Evolutionary conservation across 352 stramenopile species (phyloP).

Genomic region (Phytopythium kandeliae): DNA sequence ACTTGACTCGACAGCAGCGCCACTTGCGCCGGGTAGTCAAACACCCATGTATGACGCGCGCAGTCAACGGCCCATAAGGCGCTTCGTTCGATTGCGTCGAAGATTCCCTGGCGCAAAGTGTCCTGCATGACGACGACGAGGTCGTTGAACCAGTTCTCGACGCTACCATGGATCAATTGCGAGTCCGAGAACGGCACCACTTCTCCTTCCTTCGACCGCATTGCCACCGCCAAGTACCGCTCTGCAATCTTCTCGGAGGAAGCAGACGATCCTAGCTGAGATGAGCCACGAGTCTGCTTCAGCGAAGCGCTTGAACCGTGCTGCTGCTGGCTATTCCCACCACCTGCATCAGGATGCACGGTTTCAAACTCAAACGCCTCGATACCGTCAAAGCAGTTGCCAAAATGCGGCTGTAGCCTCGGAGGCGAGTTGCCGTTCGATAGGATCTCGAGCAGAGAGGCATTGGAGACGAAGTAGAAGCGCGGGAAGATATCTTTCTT

Average conservation of each 20-base stretch:
- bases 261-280: conserved; percentile 1
- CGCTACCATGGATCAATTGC: conserved; percentile 78
- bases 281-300: background rate
- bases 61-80: conserved; percentile 89
- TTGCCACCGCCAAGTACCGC: conserved; percentile 80
- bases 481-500: conserved; percentile 96
- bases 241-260: conserved; percentile 20
- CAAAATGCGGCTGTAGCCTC: conserved; percentile 86
- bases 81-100: conserved; percentile 90
- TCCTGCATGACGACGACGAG: conserved; percentile 93
- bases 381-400: conserved; percentile 90
- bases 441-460: conserved; percentile 93
- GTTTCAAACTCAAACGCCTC: conserved; percentile 67
- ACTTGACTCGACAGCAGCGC: conserved; percentile 90
- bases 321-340: background rate
- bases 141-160: conserved; percentile 94
- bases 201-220: conserved; percentile 96
- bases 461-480: conserved; percentile 97
- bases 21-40: conserved; percentile 85
- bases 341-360: conserved; percentile 14
- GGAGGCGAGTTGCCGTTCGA: conserved; percentile 89
- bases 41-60: conserved; percentile 84
- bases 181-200: conserved; percentile 80
- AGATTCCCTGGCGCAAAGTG: conserved; percentile 77
- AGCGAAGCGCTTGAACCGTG: background rate